Evolutionary conservation across 75 land plant genomes (phyloP).

Genomic region (Ceratopteris richardii): DNA sequence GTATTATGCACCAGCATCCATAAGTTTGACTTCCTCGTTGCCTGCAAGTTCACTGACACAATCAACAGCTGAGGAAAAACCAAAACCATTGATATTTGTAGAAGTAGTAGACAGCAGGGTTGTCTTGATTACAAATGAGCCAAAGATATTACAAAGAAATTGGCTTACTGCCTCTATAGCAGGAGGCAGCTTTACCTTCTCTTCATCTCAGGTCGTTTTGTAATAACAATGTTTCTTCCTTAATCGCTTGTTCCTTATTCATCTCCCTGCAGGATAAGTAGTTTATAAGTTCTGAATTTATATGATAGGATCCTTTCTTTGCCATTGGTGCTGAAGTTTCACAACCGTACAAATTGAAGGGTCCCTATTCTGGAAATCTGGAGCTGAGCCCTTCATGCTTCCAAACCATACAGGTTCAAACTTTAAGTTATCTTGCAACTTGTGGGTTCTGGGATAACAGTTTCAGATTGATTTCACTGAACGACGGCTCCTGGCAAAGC

Average conservation of each 20-base stretch:
- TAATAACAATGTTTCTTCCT: neutral
- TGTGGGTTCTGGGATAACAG: constrained; percentile 99
- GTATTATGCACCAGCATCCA: constrained; percentile 88
- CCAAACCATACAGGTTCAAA: constrained; percentile 58
- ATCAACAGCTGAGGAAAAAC: constrained; percentile 14
- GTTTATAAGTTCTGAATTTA: neutral
- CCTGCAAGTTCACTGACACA: constrained; percentile 20
- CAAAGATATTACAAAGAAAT: constrained; percentile 54
- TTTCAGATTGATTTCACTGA: constrained; percentile 72
- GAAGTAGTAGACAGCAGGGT: constrained; percentile 57
- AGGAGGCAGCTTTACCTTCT: constrained; percentile 93
- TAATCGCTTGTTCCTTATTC: neutral
- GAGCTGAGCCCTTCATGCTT: constrained; percentile 62
- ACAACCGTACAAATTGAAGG: constrained; percentile 57
- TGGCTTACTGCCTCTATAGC: constrained; percentile 92
- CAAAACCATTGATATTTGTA: constrained; percentile 49
- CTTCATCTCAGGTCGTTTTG: constrained; percentile 77
- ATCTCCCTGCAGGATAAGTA: neutral
- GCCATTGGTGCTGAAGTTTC: constrained; percentile 81
- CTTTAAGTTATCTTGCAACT: constrained; percentile 61
- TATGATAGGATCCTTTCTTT: constrained; percentile 73
- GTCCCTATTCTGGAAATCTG: constrained; percentile 64
- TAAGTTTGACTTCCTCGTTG: constrained; percentile 67
- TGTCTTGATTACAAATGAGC: constrained; percentile 51
- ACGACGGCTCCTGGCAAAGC: constrained; percentile 78